Conservation (phyloP, 208 protist species). For the Naegleria lovaniensis region DNA sequence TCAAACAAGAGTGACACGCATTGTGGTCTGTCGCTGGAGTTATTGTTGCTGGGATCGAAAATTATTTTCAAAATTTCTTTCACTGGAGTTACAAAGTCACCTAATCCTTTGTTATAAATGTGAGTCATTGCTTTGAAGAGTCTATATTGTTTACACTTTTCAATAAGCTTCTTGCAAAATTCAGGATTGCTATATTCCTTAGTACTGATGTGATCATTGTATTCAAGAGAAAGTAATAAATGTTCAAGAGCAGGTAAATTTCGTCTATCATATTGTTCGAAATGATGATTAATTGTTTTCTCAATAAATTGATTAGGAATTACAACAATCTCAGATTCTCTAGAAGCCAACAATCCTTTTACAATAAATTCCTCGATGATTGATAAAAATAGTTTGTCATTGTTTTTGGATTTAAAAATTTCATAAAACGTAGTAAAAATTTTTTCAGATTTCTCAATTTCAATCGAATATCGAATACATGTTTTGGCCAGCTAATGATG, state of each 20-base stretch:
- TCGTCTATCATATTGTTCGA: neutral
- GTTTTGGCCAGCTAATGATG: neutral
- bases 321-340: neutral
- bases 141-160: neutral
- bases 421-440: neutral
- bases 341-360: neutral
- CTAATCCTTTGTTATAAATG: neutral
- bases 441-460: neutral
- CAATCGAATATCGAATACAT: neutral
- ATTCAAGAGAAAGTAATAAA: neutral
- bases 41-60: neutral
- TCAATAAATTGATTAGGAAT: neutral
- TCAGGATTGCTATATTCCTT: neutral
- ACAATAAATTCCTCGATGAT: neutral
- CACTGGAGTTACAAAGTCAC: neutral
- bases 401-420: neutral
- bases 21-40: neutral
- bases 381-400: neutral
- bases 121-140: neutral
- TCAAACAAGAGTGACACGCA: neutral
- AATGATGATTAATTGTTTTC: neutral
- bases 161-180: neutral
- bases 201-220: neutral
- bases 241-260: neutral
- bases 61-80: neutral